Evolutionary conservation across 2,329 filamentous ascomycete species (phyloP), one percentile per base, ranked within the genome.

Genomic region (Periglandula ipomoeae): DNA sequence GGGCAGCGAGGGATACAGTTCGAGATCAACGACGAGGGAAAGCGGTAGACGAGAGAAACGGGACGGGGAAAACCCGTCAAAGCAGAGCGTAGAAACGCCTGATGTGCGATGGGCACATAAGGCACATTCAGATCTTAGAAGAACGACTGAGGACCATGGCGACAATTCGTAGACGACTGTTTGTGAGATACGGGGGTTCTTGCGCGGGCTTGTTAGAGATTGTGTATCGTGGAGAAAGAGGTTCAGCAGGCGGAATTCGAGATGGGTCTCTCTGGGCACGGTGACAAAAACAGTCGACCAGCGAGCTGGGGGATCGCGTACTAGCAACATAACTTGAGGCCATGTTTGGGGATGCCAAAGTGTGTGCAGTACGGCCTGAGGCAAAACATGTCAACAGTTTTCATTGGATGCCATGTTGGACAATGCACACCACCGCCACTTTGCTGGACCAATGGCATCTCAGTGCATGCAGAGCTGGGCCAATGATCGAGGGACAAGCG

Each of bases 111-210:
- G 24, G 42, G 45, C 49, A 53, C 49, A 39, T 37, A 17, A 22
- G 44, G 51, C 53, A 27, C 30, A 49, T 49, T 48, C 32, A 53
- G 44, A 50, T 46, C 40, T 44, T 48, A 19, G 45, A 15, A 47
- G 34, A 27, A 27, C 51, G 46, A 26, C 20, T 52, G 38, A 39
- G 46, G 35, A 42, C 50, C 58, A 61, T 61, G 43, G 49, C 52
- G 53, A 55, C 45, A 46, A 44, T 44, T 24, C 20, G 41, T 39
- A 39, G 24, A 39, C 50, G 47, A 50, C 43, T 32, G 38, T 35
- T 48, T 5, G 22, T 43, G 7, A 23, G n/a, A 32, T 44, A 23
- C 40, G 39, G 46, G 32, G 49, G 40, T 48, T 47, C 26, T 35
- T 32, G 27, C 20, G 47, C 26, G 44, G 46, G 46, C 17, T 30